Conservation (phyloP, 176 grass and related monocot genomes). For the Alloteropsis semialata region DNA sequence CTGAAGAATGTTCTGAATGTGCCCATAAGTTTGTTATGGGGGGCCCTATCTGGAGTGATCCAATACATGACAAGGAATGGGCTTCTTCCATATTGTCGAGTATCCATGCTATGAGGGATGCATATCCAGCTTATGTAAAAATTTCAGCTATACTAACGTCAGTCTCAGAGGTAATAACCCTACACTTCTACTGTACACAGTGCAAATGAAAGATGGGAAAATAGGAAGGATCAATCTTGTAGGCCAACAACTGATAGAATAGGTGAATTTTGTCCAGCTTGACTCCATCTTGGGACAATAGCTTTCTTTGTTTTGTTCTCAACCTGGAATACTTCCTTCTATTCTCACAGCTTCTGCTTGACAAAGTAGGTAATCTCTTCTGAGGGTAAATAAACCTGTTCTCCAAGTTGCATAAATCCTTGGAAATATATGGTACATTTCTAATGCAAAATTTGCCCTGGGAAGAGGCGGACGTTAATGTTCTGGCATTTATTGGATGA, state of each 20-base stretch:
- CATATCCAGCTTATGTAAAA: slow-evolving; percentile 69
- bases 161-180: slow-evolving; percentile 52
- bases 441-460: not conserved
- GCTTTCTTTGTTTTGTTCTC: not conserved
- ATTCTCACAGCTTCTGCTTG: not conserved
- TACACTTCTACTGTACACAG: not conserved
- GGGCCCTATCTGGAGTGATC: slow-evolving; percentile 83
- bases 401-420: not conserved
- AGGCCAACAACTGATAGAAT: not conserved
- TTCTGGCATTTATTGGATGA: not conserved
- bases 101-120: slow-evolving; percentile 40
- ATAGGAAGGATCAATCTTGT: not conserved
- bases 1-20: slow-evolving; percentile 69
- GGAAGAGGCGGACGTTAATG: not conserved
- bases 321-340: not conserved
- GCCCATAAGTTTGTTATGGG: slow-evolving; percentile 83
- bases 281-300: not conserved
- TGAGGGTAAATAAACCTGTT: not conserved
- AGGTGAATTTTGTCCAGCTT: not conserved
- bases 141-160: slow-evolving; percentile 67
- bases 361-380: not conserved
- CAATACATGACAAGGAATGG: slow-evolving; percentile 84
- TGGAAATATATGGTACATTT: not conserved
- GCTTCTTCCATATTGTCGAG: slow-evolving; percentile 57
- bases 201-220: not conserved